Conservation (phyloP, 2,329 filamentous ascomycete species). For the Fusarium euwallaceae region DNA sequence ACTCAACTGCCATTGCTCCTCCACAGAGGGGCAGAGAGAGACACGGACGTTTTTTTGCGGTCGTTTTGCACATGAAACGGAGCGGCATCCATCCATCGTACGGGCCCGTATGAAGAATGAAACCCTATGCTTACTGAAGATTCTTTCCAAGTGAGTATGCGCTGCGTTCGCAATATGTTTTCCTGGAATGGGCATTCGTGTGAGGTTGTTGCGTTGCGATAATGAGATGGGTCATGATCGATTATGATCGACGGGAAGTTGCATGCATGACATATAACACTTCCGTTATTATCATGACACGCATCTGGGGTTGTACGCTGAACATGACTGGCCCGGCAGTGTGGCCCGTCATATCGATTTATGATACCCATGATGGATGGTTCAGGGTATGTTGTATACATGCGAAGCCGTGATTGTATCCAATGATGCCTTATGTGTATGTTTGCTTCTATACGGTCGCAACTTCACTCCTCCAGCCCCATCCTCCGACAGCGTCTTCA, state of each 20-base stretch:
- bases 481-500: conserved; percentile 37
- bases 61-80: conserved; percentile 36
- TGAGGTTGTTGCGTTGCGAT: neutral
- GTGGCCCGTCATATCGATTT: neutral
- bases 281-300: neutral
- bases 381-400: neutral
- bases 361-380: neutral
- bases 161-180: neutral
- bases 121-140: conserved; percentile 8
- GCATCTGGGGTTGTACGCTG: neutral
- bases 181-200: neutral
- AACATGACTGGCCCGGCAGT: conserved; percentile 1
- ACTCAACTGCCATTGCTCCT: neutral
- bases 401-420: neutral
- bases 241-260: conserved; percentile 1
- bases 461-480: conserved; percentile 47
- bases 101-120: neutral
- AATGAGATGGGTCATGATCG: neutral
- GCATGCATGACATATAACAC: conserved; percentile 13
- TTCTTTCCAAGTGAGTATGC: neutral
- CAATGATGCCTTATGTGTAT: neutral
- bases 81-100: conserved; percentile 5
- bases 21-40: conserved; percentile 1
- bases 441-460: conserved; percentile 35
- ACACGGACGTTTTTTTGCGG: neutral